phyloP scores from a whole-genome alignment of 2,329 filamentous ascomycete genomes.

The Fusarium torreyae region DNA sequence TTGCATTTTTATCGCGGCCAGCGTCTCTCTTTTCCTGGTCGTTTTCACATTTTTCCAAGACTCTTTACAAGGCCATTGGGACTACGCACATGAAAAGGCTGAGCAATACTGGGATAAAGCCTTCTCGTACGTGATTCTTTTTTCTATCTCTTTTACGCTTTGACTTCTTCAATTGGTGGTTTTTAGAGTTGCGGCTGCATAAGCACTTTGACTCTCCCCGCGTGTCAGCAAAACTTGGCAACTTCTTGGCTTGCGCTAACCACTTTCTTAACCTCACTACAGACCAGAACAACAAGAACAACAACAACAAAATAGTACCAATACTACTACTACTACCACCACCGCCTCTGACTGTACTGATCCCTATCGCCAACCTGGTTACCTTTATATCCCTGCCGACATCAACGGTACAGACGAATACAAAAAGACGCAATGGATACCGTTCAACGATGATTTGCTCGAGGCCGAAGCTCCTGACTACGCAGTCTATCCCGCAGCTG shows the following conservation, averaged over 20 bases:
- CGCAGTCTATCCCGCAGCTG: conserved; percentile 56
- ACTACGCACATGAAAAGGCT: conserved; percentile 33
- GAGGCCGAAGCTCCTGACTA: conserved; percentile 69
- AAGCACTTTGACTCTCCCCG: background rate
- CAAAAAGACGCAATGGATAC: conserved; percentile 62
- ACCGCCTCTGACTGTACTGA: conserved; percentile 34
- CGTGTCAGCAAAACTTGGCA: conserved; percentile 27
- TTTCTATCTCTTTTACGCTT: background rate
- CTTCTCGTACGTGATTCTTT: conserved; percentile 19
- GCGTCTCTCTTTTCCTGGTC: conserved; percentile 38
- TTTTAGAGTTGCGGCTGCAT: background rate
- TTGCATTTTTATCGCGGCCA: conserved; percentile 27
- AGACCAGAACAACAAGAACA: conserved; percentile 7
- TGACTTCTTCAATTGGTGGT: background rate
- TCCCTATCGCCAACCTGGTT: conserved; percentile 65
- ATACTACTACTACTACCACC: too few relatives aligned
- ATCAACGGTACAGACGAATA: conserved; percentile 69
- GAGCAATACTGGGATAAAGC: conserved; percentile 28
- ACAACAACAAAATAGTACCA: background rate
- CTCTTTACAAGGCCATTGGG: conserved; percentile 29
- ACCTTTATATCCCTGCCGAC: conserved; percentile 64
- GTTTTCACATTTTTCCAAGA: conserved; percentile 36
- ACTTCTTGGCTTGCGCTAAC: conserved; percentile 25
- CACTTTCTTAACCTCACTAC: conserved; percentile 7
- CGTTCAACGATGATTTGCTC: conserved; percentile 62